Base-by-base conservation (phyloP, 768 basidiomycete species). In the Jaapia argillacea region DNA sequence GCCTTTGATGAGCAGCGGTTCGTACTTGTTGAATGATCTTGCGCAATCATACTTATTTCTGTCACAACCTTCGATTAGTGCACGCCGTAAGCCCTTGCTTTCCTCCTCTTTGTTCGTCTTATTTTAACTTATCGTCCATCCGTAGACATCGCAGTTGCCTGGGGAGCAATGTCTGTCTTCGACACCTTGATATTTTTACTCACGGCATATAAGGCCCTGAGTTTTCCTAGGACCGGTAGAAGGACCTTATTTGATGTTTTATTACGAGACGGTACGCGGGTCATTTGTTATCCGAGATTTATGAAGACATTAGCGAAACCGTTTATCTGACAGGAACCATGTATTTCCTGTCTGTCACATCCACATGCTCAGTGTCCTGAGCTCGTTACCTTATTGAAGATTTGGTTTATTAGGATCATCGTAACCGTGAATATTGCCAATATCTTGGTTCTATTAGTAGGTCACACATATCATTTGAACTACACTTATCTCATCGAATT, bases 141-240 rank as follows among this genome's bases (percentile, higher is more conserved):
- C n/a, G 18, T 14, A 41, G 26, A 41, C 6, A 43, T 64, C 12
- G 65, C 54, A 3, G 51, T 47, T 4, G 65, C 64, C 1, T 71
- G 69, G 69, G 48, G 51, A 12, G 59, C 62, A n/a, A 55, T 67
- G 59, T 55, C 68, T 4, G 51, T 64, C 2, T 67, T 72, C 42
- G 70, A 72, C 48, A 40, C 57, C 2, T 40, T 65, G 7, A 60
- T 72, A 3, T 68, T 72, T 40, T 50, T 42, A 16, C 58, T 70
- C 57, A 72, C 69, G 5, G 45, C 70, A 16, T 63, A 60, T 49
- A 69, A 68, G 42, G 57, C 68, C 3, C 49, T 68, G 14, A 49
- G 46, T 54, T 56, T 1, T 50, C 54, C 10, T 44, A 44, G 12
- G 45, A 49, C 22, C 55, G 43, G 2, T 48, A 20, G 46, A 35